phyloP scores from a whole-genome alignment of 169 alveolate genomes.

The Plasmodium malariae region DNA sequence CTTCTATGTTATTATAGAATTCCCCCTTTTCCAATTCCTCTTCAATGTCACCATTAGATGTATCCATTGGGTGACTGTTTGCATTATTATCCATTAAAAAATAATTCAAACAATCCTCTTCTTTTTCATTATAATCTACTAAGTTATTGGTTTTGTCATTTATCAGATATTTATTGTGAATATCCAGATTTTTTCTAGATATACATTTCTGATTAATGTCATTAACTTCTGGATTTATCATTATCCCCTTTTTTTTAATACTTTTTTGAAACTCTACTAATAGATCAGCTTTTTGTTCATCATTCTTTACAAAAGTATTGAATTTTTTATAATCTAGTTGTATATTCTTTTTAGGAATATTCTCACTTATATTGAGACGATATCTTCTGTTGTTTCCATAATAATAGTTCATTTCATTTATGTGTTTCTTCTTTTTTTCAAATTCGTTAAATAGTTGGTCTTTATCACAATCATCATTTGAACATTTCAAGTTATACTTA shows the following conservation, averaged over 20 bases:
- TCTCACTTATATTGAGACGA: conserved; percentile 55
- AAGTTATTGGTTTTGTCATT: not conserved
- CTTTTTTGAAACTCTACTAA: conserved; percentile 29
- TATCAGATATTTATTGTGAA: not conserved
- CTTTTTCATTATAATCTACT: not conserved
- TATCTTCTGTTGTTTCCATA: conserved; percentile 12
- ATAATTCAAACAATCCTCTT: not conserved
- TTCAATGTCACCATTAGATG: not conserved
- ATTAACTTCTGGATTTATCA: not conserved
- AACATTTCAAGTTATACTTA: not conserved
- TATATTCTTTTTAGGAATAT: conserved; percentile 14
- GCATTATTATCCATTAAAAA: not conserved
- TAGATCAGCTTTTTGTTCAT: conserved; percentile 32
- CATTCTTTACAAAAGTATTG: conserved; percentile 29
- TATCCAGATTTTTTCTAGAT: not conserved
- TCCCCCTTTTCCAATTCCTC: not conserved
- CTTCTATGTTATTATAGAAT: conserved; percentile 16
- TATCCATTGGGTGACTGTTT: not conserved
- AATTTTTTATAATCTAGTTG: conserved; percentile 28
- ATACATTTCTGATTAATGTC: not conserved
- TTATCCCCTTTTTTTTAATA: conserved; percentile 26
- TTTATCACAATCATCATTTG: not conserved
- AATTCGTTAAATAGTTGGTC: not conserved
- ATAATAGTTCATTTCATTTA: not conserved
- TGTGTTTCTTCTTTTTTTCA: not conserved